Conservation (phyloP, 371 early-diverging fungal genomes). For the Mortierella sp. region DNA sequence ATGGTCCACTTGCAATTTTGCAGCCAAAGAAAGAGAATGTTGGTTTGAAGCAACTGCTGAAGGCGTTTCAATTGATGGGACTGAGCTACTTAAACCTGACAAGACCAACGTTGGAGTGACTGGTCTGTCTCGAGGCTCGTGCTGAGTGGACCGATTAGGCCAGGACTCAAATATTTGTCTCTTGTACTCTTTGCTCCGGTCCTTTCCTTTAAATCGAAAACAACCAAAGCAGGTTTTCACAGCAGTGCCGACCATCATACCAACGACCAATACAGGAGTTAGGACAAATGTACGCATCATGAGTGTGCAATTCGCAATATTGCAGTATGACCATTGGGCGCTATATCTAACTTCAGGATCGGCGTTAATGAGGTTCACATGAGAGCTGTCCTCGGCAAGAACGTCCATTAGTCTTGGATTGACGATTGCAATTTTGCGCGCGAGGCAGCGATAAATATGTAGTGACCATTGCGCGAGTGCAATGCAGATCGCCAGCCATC, state of each 20-base stretch:
- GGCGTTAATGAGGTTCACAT: too few relatives aligned
- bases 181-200: not conserved
- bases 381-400: not conserved
- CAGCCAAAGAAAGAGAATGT: slow-evolving; percentile 13
- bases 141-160: not conserved
- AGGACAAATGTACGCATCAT: slow-evolving; percentile 7
- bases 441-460: slow-evolving; percentile 20
- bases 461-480: slow-evolving; percentile 18
- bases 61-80: too few relatives aligned
- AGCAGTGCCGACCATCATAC: slow-evolving; percentile 3
- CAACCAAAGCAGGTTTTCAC: slow-evolving; percentile 4
- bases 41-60: not conserved
- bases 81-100: not conserved
- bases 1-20: slow-evolving; percentile 15
- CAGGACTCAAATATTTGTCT: not conserved
- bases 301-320: not conserved
- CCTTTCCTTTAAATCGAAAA: not conserved
- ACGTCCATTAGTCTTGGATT: slow-evolving; percentile 13
- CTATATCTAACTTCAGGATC: not conserved
- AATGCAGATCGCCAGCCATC: slow-evolving; percentile 21
- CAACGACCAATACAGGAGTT: not conserved
- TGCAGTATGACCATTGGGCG: slow-evolving; percentile 13
- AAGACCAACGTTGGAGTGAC: not conserved
- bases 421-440: slow-evolving; percentile 18
- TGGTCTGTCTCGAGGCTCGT: not conserved